Evolutionary conservation across 208 protist species (phyloP).

Genomic region (Leishmania aethiopica): DNA sequence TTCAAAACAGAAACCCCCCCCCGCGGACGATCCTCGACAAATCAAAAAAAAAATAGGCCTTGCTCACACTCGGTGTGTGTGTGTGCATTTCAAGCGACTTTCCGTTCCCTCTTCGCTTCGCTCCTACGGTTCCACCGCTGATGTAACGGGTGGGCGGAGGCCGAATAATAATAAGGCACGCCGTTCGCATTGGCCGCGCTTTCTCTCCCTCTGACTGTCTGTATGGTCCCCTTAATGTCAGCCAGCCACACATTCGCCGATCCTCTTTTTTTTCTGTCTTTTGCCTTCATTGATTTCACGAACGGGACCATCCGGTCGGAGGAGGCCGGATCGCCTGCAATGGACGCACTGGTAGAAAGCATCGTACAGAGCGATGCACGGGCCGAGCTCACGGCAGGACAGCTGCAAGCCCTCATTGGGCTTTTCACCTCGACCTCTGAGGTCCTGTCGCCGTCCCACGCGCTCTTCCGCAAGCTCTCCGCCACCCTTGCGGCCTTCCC

Average conservation of each 20-base stretch:
- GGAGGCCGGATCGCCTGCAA: not conserved
- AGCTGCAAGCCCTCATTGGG: constrained; percentile 31
- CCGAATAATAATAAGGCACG: not conserved
- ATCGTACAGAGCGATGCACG: constrained; percentile 23
- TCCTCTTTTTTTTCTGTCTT: not conserved
- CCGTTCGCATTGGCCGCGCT: not conserved
- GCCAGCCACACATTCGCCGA: not conserved
- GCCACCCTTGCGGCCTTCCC: constrained; percentile 4
- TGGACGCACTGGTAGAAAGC: constrained; percentile 23
- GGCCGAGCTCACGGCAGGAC: constrained; percentile 19
- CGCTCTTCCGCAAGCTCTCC: constrained; percentile 22
- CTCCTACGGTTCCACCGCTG: not conserved
- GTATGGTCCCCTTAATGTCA: not conserved
- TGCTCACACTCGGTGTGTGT: not conserved
- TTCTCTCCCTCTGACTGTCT: not conserved
- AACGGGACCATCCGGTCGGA: no score
- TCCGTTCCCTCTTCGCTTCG: not conserved
- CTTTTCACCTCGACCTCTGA: constrained; percentile 7
- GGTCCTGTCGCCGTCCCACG: constrained; percentile 8
- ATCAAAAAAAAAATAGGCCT: not conserved
- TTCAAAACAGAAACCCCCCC: not conserved
- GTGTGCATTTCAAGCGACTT: not conserved
- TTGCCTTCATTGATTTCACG: not conserved
- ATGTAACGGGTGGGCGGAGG: not conserved
- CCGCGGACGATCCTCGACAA: not conserved